These are phyloP conservation scores for Eucalyptus regnans DNA, from an alignment of 345 rosid genomes.

Conservation along the genomic window DNA sequence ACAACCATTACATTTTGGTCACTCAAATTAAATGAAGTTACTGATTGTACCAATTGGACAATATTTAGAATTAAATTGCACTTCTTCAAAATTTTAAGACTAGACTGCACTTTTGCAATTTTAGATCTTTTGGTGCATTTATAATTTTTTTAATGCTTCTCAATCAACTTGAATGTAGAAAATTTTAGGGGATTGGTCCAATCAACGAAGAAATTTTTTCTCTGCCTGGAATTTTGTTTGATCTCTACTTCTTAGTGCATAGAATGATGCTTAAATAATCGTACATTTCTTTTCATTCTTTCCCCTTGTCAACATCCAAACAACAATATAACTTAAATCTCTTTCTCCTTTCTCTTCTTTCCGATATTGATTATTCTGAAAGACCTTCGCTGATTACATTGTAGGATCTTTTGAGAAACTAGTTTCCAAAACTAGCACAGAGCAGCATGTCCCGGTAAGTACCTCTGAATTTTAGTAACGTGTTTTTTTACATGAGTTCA, in stretches of 20 bases:
- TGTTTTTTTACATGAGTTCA: too few species aligned
- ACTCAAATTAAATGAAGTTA: too few species aligned
- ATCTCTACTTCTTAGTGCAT: not conserved
- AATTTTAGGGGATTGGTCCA: not conserved
- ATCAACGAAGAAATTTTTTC: not conserved
- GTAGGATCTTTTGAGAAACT: not conserved
- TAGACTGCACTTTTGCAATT: too few species aligned
- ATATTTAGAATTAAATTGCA: too few species aligned
- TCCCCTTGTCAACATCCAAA: not conserved
- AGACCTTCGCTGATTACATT: not conserved
- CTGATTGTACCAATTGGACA: too few species aligned
- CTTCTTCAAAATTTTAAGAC: too few species aligned
- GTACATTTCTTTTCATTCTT: not conserved
- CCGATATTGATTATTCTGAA: too few species aligned
- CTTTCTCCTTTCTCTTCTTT: not conserved
- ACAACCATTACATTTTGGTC: too few species aligned
- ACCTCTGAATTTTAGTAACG: too few species aligned
- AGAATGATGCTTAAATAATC: too few species aligned
- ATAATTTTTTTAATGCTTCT: too few species aligned
- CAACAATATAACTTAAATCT: not conserved
- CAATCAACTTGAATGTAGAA: not conserved
- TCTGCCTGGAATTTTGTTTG: not conserved
- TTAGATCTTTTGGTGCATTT: too few species aligned
- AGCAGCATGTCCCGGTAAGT: not conserved
- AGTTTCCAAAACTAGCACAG: not conserved